Percentiles rank a stretch among this genome's conserved stretches.
phyloP scores from a whole-genome alignment of 176 grass and related monocot genomes.

The Bolboschoenus planiculmis region DNA sequence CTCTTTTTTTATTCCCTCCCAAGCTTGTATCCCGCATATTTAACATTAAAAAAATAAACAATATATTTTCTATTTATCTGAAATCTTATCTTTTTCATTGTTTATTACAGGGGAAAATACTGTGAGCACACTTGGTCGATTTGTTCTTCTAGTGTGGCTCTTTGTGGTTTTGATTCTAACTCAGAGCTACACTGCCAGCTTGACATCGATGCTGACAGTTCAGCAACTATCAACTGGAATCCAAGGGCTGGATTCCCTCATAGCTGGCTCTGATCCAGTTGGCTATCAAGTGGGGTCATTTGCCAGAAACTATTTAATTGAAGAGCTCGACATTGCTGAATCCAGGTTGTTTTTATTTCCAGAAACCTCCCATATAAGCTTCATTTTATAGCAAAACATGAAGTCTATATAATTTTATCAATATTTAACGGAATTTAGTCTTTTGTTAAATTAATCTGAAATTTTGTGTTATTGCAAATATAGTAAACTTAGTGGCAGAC shows the following conservation, averaged over 20 bases:
- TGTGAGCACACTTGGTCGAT: conserved; percentile 59
- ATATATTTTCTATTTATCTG: background rate
- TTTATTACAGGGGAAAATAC: conserved; percentile 78
- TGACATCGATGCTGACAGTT: conserved; percentile 90
- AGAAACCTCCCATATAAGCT: background rate
- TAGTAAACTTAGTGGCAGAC: background rate
- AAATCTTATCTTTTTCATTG: background rate
- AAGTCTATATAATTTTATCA: too few relatives aligned
- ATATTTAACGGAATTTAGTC: too few relatives aligned
- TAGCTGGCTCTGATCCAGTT: conserved; percentile 51
- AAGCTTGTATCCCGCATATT: conserved; percentile 31
- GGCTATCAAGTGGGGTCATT: conserved; percentile 87
- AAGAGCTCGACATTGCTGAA: conserved; percentile 59
- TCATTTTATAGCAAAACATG: background rate
- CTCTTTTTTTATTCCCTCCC: background rate
- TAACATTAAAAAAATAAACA: background rate
- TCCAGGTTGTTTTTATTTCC: conserved; percentile 32
- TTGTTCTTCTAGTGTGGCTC: conserved; percentile 85
- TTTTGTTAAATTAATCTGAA: background rate
- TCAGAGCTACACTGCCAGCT: conserved; percentile 91
- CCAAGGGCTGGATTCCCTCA: conserved; percentile 59
- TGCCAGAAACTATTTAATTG: conserved; percentile 68
- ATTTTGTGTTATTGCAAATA: background rate
- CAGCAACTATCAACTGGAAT: conserved; percentile 86
- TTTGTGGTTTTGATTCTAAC: conserved; percentile 94